Percentiles rank a stretch among this genome's conserved stretches.
phyloP scores from a whole-genome alignment of 495 filamentous ascomycete genomes.

The Penicillium nucicola region DNA sequence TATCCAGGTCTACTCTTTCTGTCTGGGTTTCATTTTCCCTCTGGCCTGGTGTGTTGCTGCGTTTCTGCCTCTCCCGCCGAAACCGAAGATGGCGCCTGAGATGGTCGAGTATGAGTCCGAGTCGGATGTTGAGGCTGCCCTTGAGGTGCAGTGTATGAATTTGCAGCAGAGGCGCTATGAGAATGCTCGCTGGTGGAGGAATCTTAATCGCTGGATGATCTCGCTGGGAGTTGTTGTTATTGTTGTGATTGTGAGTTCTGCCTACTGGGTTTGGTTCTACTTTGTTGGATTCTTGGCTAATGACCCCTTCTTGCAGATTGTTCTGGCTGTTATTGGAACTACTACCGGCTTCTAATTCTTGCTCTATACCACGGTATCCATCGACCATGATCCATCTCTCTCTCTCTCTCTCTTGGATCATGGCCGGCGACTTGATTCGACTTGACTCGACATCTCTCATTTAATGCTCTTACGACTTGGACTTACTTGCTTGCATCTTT shows the following conservation, averaged over 20 bases:
- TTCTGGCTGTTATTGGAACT: conserved; percentile 57
- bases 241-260: conserved; percentile 63
- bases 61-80: conserved; percentile 71
- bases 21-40: conserved; percentile 82
- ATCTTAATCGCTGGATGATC: conserved; percentile 84
- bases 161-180: conserved; percentile 65
- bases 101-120: conserved; percentile 25
- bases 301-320: conserved; percentile 38
- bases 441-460: conserved; percentile 1
- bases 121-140: conserved; percentile 40
- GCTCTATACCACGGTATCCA: not conserved
- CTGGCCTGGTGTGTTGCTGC: conserved; percentile 86
- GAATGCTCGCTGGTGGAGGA: conserved; percentile 91
- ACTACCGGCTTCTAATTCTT: conserved; percentile 36
- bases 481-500: not conserved
- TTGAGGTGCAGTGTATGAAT: conserved; percentile 39
- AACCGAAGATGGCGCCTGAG: conserved; percentile 29
- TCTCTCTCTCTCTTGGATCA: not conserved
- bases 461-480: conserved; percentile 15
- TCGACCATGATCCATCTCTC: too few species aligned
- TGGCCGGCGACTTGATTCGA: too few species aligned
- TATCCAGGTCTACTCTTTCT: conserved; percentile 83
- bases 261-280: not conserved
- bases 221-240: conserved; percentile 75
- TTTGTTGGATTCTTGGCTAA: conserved; percentile 3